A percentile compares a stretch with the other conserved stretches of the same genome.
Conservation (phyloP, 495 filamentous ascomycete species). For the Neurospora hispaniola region DNA sequence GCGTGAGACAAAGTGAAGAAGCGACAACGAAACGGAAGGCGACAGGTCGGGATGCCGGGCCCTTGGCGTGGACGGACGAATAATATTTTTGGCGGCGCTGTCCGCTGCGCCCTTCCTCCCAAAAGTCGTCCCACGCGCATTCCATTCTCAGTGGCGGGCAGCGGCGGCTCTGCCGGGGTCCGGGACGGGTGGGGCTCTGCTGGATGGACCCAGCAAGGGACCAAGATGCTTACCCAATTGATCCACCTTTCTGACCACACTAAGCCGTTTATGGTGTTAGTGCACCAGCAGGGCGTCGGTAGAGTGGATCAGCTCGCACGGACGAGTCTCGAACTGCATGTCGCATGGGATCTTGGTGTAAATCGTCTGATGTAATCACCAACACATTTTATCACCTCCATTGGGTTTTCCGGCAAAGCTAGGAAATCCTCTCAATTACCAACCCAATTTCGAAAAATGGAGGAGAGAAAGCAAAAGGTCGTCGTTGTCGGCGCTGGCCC, state of each 20-base stretch:
- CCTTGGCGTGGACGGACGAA: not conserved
- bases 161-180: not conserved
- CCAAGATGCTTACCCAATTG: not conserved
- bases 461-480: slow-evolving; percentile 47
- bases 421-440: not conserved
- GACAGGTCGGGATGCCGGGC: not conserved
- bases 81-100: not conserved
- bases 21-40: not conserved
- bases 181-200: not conserved
- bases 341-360: not conserved
- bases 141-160: not conserved
- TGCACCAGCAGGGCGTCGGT: not conserved
- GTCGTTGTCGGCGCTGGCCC: slow-evolving; percentile 86
- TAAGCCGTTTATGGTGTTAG: not conserved
- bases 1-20: not conserved
- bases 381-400: not conserved
- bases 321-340: not conserved
- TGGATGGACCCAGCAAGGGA: not conserved
- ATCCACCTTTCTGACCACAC: not conserved
- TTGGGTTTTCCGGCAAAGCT: not conserved
- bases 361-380: not conserved
- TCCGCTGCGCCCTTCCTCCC: not conserved
- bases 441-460: not conserved
- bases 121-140: not conserved
- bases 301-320: not conserved